Evolutionary conservation across 1,139 yeast species (phyloP).

Genomic region (Geotrichum bryndzae): DNA sequence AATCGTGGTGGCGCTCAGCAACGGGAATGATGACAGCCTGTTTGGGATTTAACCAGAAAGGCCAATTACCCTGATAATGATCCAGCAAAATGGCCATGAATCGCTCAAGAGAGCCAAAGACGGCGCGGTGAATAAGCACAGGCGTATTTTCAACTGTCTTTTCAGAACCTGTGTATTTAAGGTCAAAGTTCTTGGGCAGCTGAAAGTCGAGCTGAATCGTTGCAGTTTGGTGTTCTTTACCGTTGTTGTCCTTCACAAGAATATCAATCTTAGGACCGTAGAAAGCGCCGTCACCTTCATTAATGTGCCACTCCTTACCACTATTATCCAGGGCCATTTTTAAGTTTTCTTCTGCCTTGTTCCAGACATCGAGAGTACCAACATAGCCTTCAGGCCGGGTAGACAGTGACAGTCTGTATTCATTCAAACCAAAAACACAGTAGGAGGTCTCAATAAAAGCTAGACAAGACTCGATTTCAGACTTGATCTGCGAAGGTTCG

Average conservation of each 20-base stretch:
- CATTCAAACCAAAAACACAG: slow-evolving; percentile 64
- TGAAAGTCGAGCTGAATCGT: slow-evolving; percentile 75
- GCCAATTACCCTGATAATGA: slow-evolving; percentile 94
- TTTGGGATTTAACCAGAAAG: slow-evolving; percentile 95
- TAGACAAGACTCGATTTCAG: slow-evolving; percentile 70
- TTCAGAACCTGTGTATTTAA: slow-evolving; percentile 44
- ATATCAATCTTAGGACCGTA: slow-evolving; percentile 93
- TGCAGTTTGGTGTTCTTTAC: slow-evolving; percentile 88
- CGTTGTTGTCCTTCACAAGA: slow-evolving; percentile 72
- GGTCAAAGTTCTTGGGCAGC: slow-evolving; percentile 68
- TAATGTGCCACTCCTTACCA: slow-evolving; percentile 62
- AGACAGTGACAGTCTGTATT: slow-evolving; percentile 69
- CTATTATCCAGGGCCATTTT: slow-evolving; percentile 58
- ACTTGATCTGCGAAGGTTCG: slow-evolving; percentile 68
- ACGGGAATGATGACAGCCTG: slow-evolving; percentile 87
- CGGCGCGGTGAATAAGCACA: slow-evolving; percentile 91
- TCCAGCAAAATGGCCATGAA: slow-evolving; percentile 87
- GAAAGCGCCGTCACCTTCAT: slow-evolving; percentile 95
- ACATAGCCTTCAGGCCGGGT: slow-evolving; percentile 85
- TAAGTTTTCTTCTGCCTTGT: slow-evolving; percentile 71
- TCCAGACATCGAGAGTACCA: slow-evolving; percentile 81
- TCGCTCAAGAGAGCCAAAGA: slow-evolving; percentile 89
- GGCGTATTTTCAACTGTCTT: slow-evolving; percentile 44
- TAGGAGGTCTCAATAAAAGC: slow-evolving; percentile 74
- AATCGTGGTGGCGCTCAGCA: slow-evolving; percentile 48